Percentiles rank a stretch among this genome's conserved stretches.
These are phyloP conservation scores for Talaromyces proteolyticus DNA, from an alignment of 495 filamentous ascomycete species.

Conservation along the genomic window DNA sequence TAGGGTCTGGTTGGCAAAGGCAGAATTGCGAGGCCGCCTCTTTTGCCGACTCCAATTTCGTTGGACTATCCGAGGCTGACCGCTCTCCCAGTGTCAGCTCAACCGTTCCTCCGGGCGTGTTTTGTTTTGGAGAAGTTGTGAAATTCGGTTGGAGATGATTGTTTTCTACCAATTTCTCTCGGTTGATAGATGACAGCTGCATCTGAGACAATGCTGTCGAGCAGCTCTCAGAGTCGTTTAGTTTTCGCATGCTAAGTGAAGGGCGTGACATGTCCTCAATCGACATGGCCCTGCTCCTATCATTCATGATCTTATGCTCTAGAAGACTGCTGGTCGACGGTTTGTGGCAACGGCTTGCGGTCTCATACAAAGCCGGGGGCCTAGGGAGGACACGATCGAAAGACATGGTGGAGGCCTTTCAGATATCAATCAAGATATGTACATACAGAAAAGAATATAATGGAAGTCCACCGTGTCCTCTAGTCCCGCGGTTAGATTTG, in stretches of 20 bases:
- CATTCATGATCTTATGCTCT: conserved; percentile 48
- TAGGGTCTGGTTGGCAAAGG: conserved; percentile 87
- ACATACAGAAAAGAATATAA: too few relatives aligned
- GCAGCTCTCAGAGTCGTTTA: conserved; percentile 8
- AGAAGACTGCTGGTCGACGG: conserved; percentile 34
- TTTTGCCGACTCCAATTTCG: conserved; percentile 22
- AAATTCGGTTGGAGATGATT: neutral
- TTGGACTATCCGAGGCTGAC: conserved; percentile 28
- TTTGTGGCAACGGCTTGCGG: conserved; percentile 21
- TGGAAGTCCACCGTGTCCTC: too few relatives aligned
- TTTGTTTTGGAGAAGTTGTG: neutral
- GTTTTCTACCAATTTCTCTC: conserved; percentile 13
- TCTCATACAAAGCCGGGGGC: conserved; percentile 40
- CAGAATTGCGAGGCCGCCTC: conserved; percentile 60
- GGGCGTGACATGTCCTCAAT: neutral
- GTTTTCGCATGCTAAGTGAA: neutral
- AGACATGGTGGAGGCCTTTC: conserved; percentile 31
- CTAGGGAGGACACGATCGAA: conserved; percentile 51
- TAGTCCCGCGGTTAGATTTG: too few relatives aligned
- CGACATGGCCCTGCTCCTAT: conserved; percentile 9
- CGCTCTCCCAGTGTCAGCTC: conserved; percentile 13
- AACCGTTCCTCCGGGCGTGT: neutral
- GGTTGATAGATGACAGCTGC: conserved; percentile 25
- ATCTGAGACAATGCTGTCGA: conserved; percentile 24
- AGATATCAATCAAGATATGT: neutral